A percentile compares a stretch with the other conserved stretches of the same genome.
These are phyloP conservation scores for Thozetella sp. DNA, from an alignment of 495 filamentous ascomycete species.

Conservation along the genomic window DNA sequence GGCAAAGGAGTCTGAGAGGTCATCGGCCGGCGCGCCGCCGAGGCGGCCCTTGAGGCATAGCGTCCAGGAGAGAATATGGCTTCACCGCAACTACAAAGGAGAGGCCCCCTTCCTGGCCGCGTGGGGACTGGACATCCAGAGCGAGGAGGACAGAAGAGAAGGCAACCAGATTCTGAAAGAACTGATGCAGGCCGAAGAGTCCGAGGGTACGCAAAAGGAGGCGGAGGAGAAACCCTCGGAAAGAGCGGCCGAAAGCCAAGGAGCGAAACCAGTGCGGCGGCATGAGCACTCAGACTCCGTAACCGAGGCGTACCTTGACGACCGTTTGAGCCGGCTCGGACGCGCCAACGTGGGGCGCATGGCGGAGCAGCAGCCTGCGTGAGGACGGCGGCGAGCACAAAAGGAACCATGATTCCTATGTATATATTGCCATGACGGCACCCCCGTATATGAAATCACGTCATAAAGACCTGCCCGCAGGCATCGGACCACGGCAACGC, in stretches of 20 bases:
- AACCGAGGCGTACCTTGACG: background rate
- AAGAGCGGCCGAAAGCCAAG: background rate
- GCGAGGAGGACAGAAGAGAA: constrained; percentile 25
- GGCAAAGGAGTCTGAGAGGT: background rate
- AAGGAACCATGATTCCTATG: too few species aligned
- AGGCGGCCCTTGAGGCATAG: background rate
- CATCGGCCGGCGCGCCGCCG: background rate
- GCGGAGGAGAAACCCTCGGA: background rate
- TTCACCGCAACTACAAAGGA: constrained; percentile 42
- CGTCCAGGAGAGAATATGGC: constrained; percentile 35
- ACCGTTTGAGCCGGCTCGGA: background rate
- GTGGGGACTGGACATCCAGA: constrained; percentile 38
- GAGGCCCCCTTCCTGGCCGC: constrained; percentile 38
- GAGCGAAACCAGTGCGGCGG: background rate
- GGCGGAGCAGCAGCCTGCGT: background rate
- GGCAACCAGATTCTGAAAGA: constrained; percentile 35
- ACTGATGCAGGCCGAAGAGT: constrained; percentile 31
- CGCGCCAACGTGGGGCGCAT: background rate
- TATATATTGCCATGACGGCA: background rate
- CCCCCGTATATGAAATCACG: background rate
- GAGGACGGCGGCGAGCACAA: too few species aligned
- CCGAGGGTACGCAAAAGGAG: background rate
- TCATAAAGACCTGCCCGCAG: too few species aligned
- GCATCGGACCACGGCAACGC: background rate
- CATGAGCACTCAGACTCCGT: background rate